Evolutionary conservation across 257 asterid species (phyloP).

Genomic region (Solanum phureja): DNA sequence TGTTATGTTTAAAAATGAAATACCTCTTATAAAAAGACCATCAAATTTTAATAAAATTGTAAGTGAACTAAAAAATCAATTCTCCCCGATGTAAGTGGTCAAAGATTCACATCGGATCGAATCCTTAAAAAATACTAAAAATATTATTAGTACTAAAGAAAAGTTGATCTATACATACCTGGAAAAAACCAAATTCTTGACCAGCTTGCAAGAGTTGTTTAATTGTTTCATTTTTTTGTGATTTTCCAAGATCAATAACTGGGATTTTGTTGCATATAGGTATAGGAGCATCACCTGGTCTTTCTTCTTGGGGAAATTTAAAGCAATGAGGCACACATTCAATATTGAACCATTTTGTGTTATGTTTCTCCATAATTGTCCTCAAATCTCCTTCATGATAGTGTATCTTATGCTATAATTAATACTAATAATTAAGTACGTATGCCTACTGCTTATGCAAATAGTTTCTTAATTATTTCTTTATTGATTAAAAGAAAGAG

Average conservation of each 20-base stretch:
- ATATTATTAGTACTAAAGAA: too few species aligned
- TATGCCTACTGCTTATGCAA: background rate
- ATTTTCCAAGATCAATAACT: slow-evolving; percentile 26
- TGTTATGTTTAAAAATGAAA: too few species aligned
- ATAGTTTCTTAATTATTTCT: background rate
- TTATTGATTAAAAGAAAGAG: background rate
- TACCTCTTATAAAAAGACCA: too few species aligned
- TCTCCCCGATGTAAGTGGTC: too few species aligned
- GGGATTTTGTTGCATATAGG: slow-evolving; percentile 30
- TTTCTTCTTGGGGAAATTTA: slow-evolving; percentile 21
- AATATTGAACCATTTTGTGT: slow-evolving; percentile 36
- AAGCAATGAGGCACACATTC: slow-evolving; percentile 38
- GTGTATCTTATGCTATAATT: background rate
- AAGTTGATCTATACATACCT: slow-evolving; percentile 11
- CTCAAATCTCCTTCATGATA: background rate
- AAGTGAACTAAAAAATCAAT: too few species aligned
- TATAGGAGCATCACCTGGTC: slow-evolving; percentile 35
- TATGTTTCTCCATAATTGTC: slow-evolving; percentile 6
- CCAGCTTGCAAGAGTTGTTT: slow-evolving; percentile 16
- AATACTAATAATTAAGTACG: background rate
- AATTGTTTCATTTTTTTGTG: background rate
- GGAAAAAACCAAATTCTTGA: slow-evolving; percentile 29
- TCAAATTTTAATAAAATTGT: too few species aligned
- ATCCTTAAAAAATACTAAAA: too few species aligned
- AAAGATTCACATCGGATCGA: background rate